These are phyloP conservation scores for Globisporangium emineosum DNA, from an alignment of 352 stramenopile genomes.

Conservation along the genomic window DNA sequence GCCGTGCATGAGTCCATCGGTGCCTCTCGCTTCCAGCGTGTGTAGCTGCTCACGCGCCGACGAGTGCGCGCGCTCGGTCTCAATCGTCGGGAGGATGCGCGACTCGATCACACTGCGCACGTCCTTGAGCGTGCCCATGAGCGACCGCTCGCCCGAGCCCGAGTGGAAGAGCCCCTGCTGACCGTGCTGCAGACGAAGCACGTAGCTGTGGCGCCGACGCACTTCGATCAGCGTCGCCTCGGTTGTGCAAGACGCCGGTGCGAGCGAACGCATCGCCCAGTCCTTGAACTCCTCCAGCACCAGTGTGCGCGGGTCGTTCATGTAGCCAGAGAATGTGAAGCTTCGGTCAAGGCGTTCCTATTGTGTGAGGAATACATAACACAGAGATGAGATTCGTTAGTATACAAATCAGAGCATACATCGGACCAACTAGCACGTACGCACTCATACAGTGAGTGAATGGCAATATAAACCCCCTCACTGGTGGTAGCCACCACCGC, in stretches of 20 bases:
- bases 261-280: conserved; percentile 80
- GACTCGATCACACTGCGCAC: conserved; percentile 79
- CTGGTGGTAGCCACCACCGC: not conserved
- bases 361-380: not conserved
- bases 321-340: conserved; percentile 76
- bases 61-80: conserved; percentile 78
- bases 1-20: conserved; percentile 80
- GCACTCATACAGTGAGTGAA: not conserved
- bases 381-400: not conserved
- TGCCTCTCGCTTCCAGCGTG: conserved; percentile 71
- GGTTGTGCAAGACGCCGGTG: conserved; percentile 67
- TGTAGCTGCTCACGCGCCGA: conserved; percentile 79
- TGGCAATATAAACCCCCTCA: not conserved
- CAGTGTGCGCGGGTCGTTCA: conserved; percentile 79
- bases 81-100: conserved; percentile 71
- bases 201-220: conserved; percentile 67
- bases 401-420: conserved; percentile 2
- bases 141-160: conserved; percentile 65
- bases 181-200: conserved; percentile 73
- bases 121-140: conserved; percentile 80
- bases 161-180: conserved; percentile 82
- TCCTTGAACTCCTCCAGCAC: conserved; percentile 87
- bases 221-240: conserved; percentile 79
- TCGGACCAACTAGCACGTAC: not conserved
- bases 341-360: conserved; percentile 69